phyloP scores from a whole-genome alignment of 108 stramenopile species.

The Thalassiosira profunda region DNA sequence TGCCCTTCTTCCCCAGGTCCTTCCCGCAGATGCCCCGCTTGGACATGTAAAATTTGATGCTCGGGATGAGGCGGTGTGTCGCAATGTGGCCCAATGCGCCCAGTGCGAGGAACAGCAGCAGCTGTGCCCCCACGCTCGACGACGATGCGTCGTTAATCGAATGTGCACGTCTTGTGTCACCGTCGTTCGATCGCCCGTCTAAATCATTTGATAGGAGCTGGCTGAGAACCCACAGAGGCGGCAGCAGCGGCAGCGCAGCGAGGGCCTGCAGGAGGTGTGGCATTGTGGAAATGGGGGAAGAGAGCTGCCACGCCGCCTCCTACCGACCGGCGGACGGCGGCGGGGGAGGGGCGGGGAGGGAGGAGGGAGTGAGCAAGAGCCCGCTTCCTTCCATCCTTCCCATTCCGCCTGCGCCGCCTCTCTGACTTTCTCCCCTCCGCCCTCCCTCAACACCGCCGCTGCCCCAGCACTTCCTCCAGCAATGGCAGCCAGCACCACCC shows the following conservation, averaged over 20 bases:
- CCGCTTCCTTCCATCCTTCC: no score
- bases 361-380: no score
- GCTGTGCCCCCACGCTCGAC: conserved; percentile 32
- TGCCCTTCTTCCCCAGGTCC: conserved; percentile 92
- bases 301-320: no score
- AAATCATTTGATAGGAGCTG: conserved; percentile 3
- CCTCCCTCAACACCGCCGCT: no score
- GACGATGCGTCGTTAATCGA: neutral
- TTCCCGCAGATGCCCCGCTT: conserved; percentile 84
- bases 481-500: no score
- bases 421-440: no score
- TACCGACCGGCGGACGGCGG: no score
- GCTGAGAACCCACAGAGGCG: neutral
- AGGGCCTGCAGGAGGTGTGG: neutral
- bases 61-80: conserved; percentile 45
- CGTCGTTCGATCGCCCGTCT: neutral
- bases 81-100: conserved; percentile 30
- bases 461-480: no score
- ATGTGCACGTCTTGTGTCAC: neutral
- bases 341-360: no score
- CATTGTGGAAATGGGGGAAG: no score
- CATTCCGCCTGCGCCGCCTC: no score
- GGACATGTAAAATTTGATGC: conserved; percentile 63
- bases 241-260: conserved; percentile 5
- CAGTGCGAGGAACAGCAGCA: conserved; percentile 31